phyloP scores from a whole-genome alignment of 176 grass and related monocot genomes.

The Bolboschoenus planiculmis region DNA sequence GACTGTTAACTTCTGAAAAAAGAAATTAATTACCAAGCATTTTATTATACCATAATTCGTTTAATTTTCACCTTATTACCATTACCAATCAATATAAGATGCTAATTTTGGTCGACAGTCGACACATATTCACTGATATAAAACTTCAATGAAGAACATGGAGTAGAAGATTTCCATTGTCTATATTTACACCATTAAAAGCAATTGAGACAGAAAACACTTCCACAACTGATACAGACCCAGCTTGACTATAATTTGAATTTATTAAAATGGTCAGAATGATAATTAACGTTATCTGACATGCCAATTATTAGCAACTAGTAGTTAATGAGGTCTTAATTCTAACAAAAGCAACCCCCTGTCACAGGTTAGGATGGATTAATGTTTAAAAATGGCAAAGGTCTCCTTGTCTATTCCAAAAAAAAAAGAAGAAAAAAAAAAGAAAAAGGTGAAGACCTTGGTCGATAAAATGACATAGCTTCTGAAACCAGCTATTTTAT shows the following conservation, averaged over 20 bases:
- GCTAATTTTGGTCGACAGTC: not conserved
- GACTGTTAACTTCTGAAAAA: too few species aligned
- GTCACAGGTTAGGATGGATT: not conserved
- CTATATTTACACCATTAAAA: not conserved
- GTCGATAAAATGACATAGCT: slow-evolving; percentile 18
- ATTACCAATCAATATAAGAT: too few species aligned
- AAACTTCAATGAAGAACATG: not conserved
- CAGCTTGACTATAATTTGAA: not conserved
- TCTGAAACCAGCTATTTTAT: not conserved
- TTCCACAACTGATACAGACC: not conserved
- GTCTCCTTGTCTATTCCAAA: slow-evolving; percentile 4
- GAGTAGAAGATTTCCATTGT: not conserved
- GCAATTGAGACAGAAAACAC: not conserved
- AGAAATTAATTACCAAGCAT: too few species aligned
- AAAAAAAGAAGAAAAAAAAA: not conserved
- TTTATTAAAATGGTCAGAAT: not conserved
- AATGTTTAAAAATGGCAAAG: not conserved
- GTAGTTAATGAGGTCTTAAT: not conserved
- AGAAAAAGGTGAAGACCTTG: not conserved
- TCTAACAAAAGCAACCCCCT: slow-evolving; percentile 19
- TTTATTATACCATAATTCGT: too few species aligned
- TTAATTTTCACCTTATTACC: too few species aligned
- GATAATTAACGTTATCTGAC: not conserved
- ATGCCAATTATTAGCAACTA: not conserved
- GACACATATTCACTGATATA: not conserved